A percentile compares a stretch with the other conserved stretches of the same genome.
Conservation (phyloP, 805 yeast genomes). For the Tetrapisispora namnaoensis region DNA sequence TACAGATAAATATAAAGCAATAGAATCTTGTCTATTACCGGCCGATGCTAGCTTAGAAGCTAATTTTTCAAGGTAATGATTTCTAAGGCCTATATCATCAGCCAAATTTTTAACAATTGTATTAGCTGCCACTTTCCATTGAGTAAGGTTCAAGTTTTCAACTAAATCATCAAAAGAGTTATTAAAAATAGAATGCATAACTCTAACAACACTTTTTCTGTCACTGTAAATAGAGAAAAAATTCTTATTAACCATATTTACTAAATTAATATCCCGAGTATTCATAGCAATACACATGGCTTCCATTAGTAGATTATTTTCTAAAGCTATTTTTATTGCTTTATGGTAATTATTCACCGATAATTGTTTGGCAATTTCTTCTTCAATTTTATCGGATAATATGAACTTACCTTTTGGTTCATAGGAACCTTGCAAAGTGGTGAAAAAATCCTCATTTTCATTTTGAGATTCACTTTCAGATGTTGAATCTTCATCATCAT, state of each 20-base stretch:
- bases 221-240: slow-evolving; percentile 53
- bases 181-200: slow-evolving; percentile 55
- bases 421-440: slow-evolving; percentile 27
- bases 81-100: slow-evolving; percentile 39
- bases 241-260: slow-evolving; percentile 59
- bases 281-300: slow-evolving; percentile 74
- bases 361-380: slow-evolving; percentile 39
- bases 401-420: slow-evolving; percentile 47
- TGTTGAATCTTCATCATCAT: slow-evolving; percentile 25
- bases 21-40: slow-evolving; percentile 59
- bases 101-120: slow-evolving; percentile 50
- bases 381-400: slow-evolving; percentile 37
- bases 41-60: slow-evolving; percentile 65
- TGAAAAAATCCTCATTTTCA: slow-evolving; percentile 32
- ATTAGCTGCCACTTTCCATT: slow-evolving; percentile 75
- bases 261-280: slow-evolving; percentile 47
- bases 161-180: slow-evolving; percentile 58
- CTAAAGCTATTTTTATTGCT: slow-evolving; percentile 61
- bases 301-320: slow-evolving; percentile 55
- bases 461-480: slow-evolving; percentile 12
- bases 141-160: slow-evolving; percentile 59
- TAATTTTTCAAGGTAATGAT: slow-evolving; percentile 46
- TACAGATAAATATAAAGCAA: slow-evolving; percentile 74
- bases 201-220: slow-evolving; percentile 50
- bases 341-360: slow-evolving; percentile 51